Evolutionary conservation across 179 eudicot species (phyloP).

Genomic region (Amaranthus tricolor): DNA sequence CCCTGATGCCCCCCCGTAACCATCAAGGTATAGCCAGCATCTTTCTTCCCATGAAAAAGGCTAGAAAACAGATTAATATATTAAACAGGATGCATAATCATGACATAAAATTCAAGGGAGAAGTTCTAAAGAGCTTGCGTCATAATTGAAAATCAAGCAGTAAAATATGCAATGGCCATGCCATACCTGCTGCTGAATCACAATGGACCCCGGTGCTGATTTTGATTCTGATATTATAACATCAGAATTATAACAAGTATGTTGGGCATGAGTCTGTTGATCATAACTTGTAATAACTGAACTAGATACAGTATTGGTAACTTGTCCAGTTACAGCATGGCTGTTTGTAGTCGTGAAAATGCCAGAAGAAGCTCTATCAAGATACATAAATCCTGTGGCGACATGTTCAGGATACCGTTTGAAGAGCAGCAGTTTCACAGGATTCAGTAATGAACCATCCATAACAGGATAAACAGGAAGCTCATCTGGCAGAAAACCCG

Average conservation of each 20-base stretch:
- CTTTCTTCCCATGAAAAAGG: constrained; percentile 56
- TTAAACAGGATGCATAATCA: neutral
- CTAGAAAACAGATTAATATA: constrained; percentile 2
- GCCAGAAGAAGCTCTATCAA: constrained; percentile 24
- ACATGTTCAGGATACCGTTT: constrained; percentile 85
- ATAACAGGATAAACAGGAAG: constrained; percentile 81
- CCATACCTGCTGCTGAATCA: constrained; percentile 41
- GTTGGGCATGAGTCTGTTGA: constrained; percentile 20
- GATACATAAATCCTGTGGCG: constrained; percentile 65
- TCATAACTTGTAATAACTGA: constrained; percentile 24
- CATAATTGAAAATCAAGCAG: neutral
- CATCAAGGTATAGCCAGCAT: constrained; percentile 74
- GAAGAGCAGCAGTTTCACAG: constrained; percentile 76
- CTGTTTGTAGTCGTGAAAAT: constrained; percentile 25
- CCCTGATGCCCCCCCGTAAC: constrained; percentile 61
- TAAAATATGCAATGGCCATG: neutral
- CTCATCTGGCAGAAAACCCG: constrained; percentile 82
- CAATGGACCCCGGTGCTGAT: constrained; percentile 25
- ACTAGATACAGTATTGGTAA: constrained; percentile 8
- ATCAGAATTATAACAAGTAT: constrained; percentile 20
- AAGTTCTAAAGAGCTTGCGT: neutral
- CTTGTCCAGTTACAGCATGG: constrained; percentile 16
- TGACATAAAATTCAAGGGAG: neutral
- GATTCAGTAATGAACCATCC: constrained; percentile 51
- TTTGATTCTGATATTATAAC: constrained; percentile 23